phyloP scores from a whole-genome alignment of 345 rosid species.

The Punica granatum region DNA sequence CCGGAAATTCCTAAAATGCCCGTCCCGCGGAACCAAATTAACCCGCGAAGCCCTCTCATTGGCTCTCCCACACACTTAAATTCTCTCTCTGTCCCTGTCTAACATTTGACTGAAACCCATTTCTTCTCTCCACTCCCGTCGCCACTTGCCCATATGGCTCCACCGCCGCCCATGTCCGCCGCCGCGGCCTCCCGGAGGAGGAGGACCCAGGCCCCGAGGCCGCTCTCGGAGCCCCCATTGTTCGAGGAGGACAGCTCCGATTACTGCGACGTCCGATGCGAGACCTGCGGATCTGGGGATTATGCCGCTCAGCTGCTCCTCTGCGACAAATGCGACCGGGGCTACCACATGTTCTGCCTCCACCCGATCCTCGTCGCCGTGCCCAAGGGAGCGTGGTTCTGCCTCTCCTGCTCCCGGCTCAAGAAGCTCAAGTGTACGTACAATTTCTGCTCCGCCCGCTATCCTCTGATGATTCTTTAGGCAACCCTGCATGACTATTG shows the following conservation, averaged over 20 bases:
- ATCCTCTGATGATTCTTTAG: too few species aligned
- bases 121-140: background rate
- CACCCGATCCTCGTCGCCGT: slow-evolving; percentile 78
- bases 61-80: slow-evolving; percentile 6
- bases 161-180: slow-evolving; percentile 8
- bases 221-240: slow-evolving; percentile 11
- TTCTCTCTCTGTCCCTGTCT: background rate
- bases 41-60: slow-evolving; percentile 7
- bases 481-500: background rate
- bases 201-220: slow-evolving; percentile 46
- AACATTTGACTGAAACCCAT: background rate
- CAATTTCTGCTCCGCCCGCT: too few species aligned
- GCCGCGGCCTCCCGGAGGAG: slow-evolving; percentile 19
- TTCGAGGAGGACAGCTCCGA: slow-evolving; percentile 15
- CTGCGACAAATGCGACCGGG: slow-evolving; percentile 84
- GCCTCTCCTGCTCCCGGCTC: slow-evolving; percentile 51
- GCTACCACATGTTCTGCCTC: slow-evolving; percentile 77
- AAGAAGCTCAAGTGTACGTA: slow-evolving; percentile 57
- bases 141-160: background rate
- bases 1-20: background rate
- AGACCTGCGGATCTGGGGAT: slow-evolving; percentile 67
- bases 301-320: slow-evolving; percentile 54
- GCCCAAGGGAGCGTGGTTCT: slow-evolving; percentile 85
- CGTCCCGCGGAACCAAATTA: slow-evolving; percentile 2
- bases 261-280: slow-evolving; percentile 38